Evolutionary conservation across 768 basidiomycete species (phyloP), one percentile per base, ranked within the genome.

Genomic region (Suillus brevipes): DNA sequence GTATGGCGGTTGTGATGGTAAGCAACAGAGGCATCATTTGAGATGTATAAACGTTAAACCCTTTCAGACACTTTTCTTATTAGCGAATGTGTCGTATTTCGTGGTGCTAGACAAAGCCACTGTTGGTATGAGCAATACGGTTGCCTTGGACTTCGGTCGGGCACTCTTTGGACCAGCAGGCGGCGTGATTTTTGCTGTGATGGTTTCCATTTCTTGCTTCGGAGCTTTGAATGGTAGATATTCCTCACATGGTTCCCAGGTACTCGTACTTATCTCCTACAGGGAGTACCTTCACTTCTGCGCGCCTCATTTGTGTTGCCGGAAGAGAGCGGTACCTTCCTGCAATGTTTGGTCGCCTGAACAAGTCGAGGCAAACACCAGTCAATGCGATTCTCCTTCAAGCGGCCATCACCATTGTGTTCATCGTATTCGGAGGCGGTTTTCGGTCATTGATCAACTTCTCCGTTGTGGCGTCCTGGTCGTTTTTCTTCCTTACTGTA

Each of bases 151-250:
- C 76, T 99, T 97, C 70, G 97, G 97, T 6, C 86, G 90, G 57
- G 87, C 87, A 1, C 78, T 97, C 9, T 92, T 96, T 68, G 97
- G 97, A 3, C 86, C 89, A 6, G 76, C 89, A n/a, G 97, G 97
- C 37, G 95, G 91, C 1, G 85, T 87, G 6, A 70, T 95, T 18
- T 97, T 99, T 73, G 94, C 97, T 1, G 82, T 89, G 60, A 88
- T 95, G 84, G 97, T 99, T 16, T 93, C 95, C 1, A 84, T 98
- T 64, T 97, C 95, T 3, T 97, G 95, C 74, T 94, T 99, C 68
- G 97, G 97, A 20, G 95, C 97, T 1, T 78, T 99, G 61, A 97
- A 97, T 74, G 92, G 95, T 87, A 70, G 50, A 67, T 73, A 71
- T n/a, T 63, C 36, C 28, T 37, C 6, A 64, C 12, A 45, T 40